A percentile compares a stretch with the other conserved stretches of the same genome.
Evolutionary conservation across 1,139 yeast genomes (phyloP).

Genomic region (Yamadazyma conglobata): DNA sequence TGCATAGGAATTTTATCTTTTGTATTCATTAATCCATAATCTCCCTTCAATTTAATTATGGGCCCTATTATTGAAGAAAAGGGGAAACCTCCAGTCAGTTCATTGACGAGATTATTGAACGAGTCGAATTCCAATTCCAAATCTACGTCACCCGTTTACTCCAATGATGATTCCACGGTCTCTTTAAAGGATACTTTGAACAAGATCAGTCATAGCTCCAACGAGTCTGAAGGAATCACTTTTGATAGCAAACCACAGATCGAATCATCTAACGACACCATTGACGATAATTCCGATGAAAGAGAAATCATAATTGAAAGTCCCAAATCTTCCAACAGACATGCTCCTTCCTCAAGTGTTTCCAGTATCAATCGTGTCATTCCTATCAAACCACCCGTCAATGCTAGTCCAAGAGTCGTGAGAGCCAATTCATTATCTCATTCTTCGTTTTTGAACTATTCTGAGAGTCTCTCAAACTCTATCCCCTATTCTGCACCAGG

Average conservation of each 20-base stretch:
- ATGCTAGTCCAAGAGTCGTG: conserved; percentile 38
- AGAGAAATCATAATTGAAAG: background rate
- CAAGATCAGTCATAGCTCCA: conserved; percentile 14
- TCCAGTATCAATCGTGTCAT: conserved; percentile 10
- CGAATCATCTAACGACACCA: background rate
- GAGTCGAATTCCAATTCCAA: conserved; percentile 34
- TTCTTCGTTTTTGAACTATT: conserved; percentile 35
- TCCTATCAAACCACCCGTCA: conserved; percentile 26
- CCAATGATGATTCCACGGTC: conserved; percentile 23
- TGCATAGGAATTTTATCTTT: too few species aligned
- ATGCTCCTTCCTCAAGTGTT: conserved; percentile 1
- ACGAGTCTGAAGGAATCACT: conserved; percentile 18
- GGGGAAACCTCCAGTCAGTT: conserved; percentile 19
- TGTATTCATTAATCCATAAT: too few species aligned
- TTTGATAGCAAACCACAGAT: conserved; percentile 11
- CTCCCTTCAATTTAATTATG: too few species aligned
- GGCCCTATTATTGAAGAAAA: too few species aligned
- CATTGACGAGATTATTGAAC: conserved; percentile 42
- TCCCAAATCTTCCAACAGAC: conserved; percentile 1
- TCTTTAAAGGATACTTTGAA: conserved; percentile 17
- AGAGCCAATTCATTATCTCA: conserved; percentile 45
- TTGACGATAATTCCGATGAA: background rate
- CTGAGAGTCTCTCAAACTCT: conserved; percentile 53
- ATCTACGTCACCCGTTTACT: conserved; percentile 23
- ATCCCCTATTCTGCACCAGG: conserved; percentile 78